phyloP scores from a whole-genome alignment of 148 eudicot genomes.

The Rhododendron ferrugineum region DNA sequence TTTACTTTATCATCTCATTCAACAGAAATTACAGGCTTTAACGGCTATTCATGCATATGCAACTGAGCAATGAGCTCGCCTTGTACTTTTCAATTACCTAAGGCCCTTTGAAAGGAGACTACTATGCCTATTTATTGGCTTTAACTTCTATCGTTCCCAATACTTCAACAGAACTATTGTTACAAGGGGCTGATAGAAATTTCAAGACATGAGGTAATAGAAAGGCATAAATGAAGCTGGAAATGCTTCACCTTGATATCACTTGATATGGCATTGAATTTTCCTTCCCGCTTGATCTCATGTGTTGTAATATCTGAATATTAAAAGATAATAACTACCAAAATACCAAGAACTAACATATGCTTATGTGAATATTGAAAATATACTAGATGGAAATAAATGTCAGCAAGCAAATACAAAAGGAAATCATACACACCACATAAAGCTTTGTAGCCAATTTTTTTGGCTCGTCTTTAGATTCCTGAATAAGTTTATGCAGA shows the following conservation, averaged over 20 bases:
- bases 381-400: not conserved
- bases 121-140: not conserved
- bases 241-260: slow-evolving; percentile 64
- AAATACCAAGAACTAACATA: not conserved
- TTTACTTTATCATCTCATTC: not conserved
- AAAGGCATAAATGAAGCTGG: not conserved
- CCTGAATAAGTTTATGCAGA: slow-evolving; percentile 92
- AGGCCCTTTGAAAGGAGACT: not conserved
- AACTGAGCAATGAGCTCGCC: not conserved
- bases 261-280: slow-evolving; percentile 95
- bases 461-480: slow-evolving; percentile 90
- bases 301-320: slow-evolving; percentile 83
- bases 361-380: not conserved
- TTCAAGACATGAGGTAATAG: not conserved
- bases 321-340: not conserved
- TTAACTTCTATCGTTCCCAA: not conserved
- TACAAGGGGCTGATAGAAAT: not conserved
- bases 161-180: not conserved
- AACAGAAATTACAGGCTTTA: not conserved
- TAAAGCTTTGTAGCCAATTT: slow-evolving; percentile 91
- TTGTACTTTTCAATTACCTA: not conserved
- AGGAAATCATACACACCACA: slow-evolving; percentile 50
- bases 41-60: not conserved
- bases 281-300: slow-evolving; percentile 94
- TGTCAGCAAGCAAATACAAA: not conserved